Evolutionary conservation across 139 green algal species (phyloP).

Genomic region (Tetraselmis striata): DNA sequence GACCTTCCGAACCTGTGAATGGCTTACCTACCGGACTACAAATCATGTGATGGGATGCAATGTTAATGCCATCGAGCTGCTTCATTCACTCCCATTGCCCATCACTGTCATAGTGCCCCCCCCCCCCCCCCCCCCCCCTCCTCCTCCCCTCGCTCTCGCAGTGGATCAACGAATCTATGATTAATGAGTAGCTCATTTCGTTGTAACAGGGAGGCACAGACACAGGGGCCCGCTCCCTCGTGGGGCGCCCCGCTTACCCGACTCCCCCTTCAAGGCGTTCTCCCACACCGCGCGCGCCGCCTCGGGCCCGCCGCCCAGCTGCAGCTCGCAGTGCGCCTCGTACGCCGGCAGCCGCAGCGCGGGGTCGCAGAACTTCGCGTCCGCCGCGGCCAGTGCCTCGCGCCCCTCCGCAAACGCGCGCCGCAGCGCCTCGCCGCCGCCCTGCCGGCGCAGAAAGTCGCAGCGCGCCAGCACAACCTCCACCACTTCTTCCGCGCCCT

Average conservation of each 20-base stretch:
- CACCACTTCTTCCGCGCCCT: slow-evolving; percentile 14
- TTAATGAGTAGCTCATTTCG: no score
- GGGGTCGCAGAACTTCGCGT: slow-evolving; percentile 48
- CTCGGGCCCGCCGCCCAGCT: slow-evolving; percentile 31
- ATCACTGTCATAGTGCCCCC: no score
- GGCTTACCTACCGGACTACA: neutral
- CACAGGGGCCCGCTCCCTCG: neutral
- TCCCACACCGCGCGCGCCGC: slow-evolving; percentile 67
- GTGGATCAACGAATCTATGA: no score
- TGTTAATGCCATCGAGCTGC: no score
- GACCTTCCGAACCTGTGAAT: neutral
- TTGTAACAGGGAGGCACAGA: no score
- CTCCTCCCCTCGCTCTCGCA: no score
- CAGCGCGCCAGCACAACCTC: slow-evolving; percentile 54
- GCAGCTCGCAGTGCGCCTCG: slow-evolving; percentile 57
- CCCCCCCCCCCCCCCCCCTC: no score
- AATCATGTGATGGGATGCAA: no score
- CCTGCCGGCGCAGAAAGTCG: slow-evolving; percentile 45
- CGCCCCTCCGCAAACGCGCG: slow-evolving; percentile 21
- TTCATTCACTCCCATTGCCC: no score
- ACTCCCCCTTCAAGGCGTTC: slow-evolving; percentile 32
- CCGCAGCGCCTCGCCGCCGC: slow-evolving; percentile 13
- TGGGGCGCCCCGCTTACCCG: neutral
- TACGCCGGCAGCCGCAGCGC: slow-evolving; percentile 49
- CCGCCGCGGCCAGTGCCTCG: slow-evolving; percentile 43